Evolutionary conservation across 768 basidiomycete genomes (phyloP).

Genomic region (Termitomyces titanicus): DNA sequence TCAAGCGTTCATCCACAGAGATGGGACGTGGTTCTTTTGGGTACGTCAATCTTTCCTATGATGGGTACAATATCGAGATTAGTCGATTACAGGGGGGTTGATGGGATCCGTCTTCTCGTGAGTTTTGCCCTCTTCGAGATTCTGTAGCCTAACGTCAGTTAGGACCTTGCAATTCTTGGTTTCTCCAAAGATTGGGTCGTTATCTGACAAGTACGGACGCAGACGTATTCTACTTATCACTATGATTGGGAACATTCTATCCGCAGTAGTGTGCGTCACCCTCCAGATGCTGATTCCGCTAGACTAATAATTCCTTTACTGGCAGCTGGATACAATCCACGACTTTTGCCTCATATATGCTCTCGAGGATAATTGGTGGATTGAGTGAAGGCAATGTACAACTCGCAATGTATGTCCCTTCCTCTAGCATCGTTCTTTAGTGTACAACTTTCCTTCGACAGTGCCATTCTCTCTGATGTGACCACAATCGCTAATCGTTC

Average conservation of each 20-base stretch:
- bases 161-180: slow-evolving; percentile 84
- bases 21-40: slow-evolving; percentile 96
- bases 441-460: slow-evolving; percentile 25
- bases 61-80: not conserved
- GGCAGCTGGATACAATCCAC: slow-evolving; percentile 87
- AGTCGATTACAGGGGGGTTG: slow-evolving; percentile 55
- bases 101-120: slow-evolving; percentile 95
- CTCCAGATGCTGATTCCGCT: not conserved
- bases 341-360: slow-evolving; percentile 84
- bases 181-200: slow-evolving; percentile 74
- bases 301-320: not conserved
- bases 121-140: slow-evolving; percentile 27
- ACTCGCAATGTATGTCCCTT: slow-evolving; percentile 73
- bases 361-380: slow-evolving; percentile 89
- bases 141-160: slow-evolving; percentile 26
- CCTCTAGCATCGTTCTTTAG: not conserved
- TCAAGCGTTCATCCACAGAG: slow-evolving; percentile 57
- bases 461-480: slow-evolving; percentile 92
- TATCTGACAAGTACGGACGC: slow-evolving; percentile 90
- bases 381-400: slow-evolving; percentile 98
- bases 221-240: slow-evolving; percentile 77
- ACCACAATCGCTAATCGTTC: slow-evolving; percentile 78
- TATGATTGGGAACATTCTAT: slow-evolving; percentile 92
- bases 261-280: slow-evolving; percentile 71
- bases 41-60: slow-evolving; percentile 30